Evolutionary conservation across 2,329 filamentous ascomycete genomes (phyloP), one percentile per base, ranked within the genome.

Genomic region (Hymenoscyphus salicellus): DNA sequence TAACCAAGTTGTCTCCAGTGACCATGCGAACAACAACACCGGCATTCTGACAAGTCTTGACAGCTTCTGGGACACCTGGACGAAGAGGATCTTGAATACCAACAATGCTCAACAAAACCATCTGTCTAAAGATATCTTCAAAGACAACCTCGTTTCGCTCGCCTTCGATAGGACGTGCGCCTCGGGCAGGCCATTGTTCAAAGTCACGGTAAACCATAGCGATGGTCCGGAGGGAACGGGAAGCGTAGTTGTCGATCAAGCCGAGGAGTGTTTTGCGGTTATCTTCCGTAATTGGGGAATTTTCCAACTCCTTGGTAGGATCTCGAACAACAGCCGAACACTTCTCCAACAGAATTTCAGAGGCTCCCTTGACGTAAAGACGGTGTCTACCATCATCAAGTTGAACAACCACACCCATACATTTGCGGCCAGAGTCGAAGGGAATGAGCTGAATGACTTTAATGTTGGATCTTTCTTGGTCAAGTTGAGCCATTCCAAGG

Each of bases 41-140:
- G 20, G 89, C 89, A 30, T 81, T 81, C 69, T 88, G 84, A 67
- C 89, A 91, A 72, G 85, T 85, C 65, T 81, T 79, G 62, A 92
- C 89, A 55, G 89, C 89, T 58, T 86, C 83, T 16, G 85, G 81
- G 26, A 92, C 89, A 69, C 88, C 88, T 5, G 84, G 82, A 63
- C 89, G 82, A 20, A 92, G 84, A 38, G 89, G 89, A 75, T 92
- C 89, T 73, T 91, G 88, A 72, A 92, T 92, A 70, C 89, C 89
- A 58, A 90, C 87, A 49, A 91, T 80, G 20, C 87, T 86, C 69
- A 92, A 78, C 79, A 92, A 90, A 4, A 84, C 87, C 85, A 94
- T 91, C 62, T 90, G 82, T 60, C 83, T 82, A 75, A 92, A 90
- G 2, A 93, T 75, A 65, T 87, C 84, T 17, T 88, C 84, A 65